Percentiles rank a stretch among this genome's conserved stretches.
These are phyloP conservation scores for Colletotrichum incanum DNA, from an alignment of 2,329 filamentous ascomycete genomes.

Conservation along the genomic window DNA sequence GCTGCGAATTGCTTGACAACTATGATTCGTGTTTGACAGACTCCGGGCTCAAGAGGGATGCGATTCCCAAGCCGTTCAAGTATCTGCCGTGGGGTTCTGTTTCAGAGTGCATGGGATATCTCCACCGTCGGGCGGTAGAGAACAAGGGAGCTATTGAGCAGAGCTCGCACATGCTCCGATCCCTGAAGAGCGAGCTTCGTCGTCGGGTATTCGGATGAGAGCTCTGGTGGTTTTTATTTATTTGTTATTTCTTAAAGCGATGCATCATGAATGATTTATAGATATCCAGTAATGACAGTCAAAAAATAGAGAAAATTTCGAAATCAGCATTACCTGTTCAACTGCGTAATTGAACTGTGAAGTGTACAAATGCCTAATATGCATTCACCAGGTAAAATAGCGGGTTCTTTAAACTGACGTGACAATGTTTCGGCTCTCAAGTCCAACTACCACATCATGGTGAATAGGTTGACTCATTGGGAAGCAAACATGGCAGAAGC, in stretches of 20 bases:
- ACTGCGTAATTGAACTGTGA: neutral
- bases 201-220: slow-evolving; percentile 47
- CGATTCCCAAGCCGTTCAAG: slow-evolving; percentile 44
- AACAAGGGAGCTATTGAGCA: slow-evolving; percentile 43
- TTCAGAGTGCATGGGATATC: slow-evolving; percentile 46
- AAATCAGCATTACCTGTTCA: accelerated
- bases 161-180: slow-evolving; percentile 47
- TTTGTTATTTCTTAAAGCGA: slow-evolving; percentile 5
- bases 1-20: slow-evolving; percentile 69
- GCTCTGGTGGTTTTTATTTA: accelerated
- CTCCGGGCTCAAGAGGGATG: slow-evolving; percentile 34
- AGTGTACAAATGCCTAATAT: neutral
- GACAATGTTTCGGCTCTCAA: neutral
- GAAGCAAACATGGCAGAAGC: neutral
- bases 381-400: no score
- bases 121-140: slow-evolving; percentile 46
- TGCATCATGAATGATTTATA: slow-evolving; percentile 7
- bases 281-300: slow-evolving; percentile 31
- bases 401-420: no score
- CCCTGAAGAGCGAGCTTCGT: slow-evolving; percentile 50
- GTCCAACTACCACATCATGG: neutral
- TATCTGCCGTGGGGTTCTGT: slow-evolving; percentile 45
- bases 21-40: slow-evolving; percentile 32
- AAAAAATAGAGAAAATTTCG: slow-evolving; percentile 9
- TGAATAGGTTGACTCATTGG: no score